Conservation (phyloP, 495 filamentous ascomycete species). For the Aspergillus saccharolyticus region DNA sequence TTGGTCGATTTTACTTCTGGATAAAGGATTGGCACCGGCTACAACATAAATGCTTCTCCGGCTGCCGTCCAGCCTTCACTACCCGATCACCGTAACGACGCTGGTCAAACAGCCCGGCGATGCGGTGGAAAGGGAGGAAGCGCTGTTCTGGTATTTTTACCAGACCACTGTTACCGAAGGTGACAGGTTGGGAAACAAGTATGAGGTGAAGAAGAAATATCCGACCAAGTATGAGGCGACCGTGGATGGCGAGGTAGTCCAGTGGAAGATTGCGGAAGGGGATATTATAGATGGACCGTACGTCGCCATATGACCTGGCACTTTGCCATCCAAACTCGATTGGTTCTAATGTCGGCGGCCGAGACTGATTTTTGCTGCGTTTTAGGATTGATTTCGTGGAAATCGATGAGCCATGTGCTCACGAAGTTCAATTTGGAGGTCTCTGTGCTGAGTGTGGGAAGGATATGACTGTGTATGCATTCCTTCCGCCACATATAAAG, state of each 20-base stretch:
- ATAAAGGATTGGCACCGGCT: background rate
- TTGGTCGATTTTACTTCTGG: background rate
- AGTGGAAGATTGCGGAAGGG: conserved; percentile 72
- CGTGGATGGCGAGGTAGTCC: conserved; percentile 67
- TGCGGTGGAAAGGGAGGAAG: conserved; percentile 64
- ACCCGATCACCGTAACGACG: conserved; percentile 90
- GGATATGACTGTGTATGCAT: conserved; percentile 82
- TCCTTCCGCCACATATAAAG: background rate
- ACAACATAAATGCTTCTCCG: conserved; percentile 42
- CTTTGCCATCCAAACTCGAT: background rate
- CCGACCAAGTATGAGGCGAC: conserved; percentile 75
- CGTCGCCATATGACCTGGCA: background rate
- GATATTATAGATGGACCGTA: conserved; percentile 56
- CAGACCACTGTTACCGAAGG: conserved; percentile 70
- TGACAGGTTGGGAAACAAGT: conserved; percentile 59
- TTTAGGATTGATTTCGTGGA: conserved; percentile 57
- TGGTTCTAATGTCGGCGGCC: conserved; percentile 5
- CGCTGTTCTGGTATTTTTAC: conserved; percentile 81
- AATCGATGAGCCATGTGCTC: conserved; percentile 86
- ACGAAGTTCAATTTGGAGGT: conserved; percentile 84
- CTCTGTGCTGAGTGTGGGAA: conserved; percentile 90
- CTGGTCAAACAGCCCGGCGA: conserved; percentile 74
- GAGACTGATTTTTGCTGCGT: conserved; percentile 24
- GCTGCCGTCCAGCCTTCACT: conserved; percentile 61
- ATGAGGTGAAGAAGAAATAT: conserved; percentile 65